Evolutionary conservation across 495 filamentous ascomycete genomes (phyloP).

Genomic region (Penicillium ucsense): DNA sequence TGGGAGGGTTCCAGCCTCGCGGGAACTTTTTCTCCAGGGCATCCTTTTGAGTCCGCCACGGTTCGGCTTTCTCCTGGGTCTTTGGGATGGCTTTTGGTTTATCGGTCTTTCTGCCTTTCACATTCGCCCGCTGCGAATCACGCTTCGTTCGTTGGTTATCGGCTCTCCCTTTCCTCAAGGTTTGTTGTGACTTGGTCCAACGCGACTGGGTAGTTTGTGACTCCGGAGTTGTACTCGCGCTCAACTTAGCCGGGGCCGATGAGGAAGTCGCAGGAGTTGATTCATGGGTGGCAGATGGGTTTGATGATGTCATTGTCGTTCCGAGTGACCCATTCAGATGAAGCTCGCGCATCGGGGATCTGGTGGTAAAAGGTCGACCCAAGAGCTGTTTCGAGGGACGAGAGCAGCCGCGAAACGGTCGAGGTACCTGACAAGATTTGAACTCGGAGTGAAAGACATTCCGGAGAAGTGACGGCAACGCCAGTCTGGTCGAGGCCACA

Average conservation of each 20-base stretch:
- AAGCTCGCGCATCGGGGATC: neutral
- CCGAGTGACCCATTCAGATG: neutral
- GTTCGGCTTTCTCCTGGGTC: constrained; percentile 34
- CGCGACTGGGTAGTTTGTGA: neutral
- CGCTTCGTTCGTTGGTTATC: neutral
- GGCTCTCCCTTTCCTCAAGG: neutral
- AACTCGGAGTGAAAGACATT: constrained; percentile 17
- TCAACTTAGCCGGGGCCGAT: neutral
- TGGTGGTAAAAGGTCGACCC: constrained; percentile 10
- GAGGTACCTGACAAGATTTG: constrained; percentile 3
- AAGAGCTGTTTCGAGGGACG: neutral
- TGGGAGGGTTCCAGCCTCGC: constrained; percentile 65
- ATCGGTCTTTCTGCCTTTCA: constrained; percentile 2
- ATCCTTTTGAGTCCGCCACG: constrained; percentile 64
- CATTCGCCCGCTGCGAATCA: neutral
- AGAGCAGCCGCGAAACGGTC: neutral
- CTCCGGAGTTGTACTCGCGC: neutral
- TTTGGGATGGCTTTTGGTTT: constrained; percentile 1
- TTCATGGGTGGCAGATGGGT: neutral
- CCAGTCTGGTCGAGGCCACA: constrained; percentile 14
- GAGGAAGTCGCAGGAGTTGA: neutral
- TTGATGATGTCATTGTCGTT: neutral
- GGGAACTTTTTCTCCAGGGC: constrained; percentile 65
- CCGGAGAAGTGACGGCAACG: constrained; percentile 15
- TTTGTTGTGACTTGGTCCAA: too few relatives aligned